Base-by-base conservation (phyloP, 2,329 filamentous ascomycete species). In the Penicillium sp. region DNA sequence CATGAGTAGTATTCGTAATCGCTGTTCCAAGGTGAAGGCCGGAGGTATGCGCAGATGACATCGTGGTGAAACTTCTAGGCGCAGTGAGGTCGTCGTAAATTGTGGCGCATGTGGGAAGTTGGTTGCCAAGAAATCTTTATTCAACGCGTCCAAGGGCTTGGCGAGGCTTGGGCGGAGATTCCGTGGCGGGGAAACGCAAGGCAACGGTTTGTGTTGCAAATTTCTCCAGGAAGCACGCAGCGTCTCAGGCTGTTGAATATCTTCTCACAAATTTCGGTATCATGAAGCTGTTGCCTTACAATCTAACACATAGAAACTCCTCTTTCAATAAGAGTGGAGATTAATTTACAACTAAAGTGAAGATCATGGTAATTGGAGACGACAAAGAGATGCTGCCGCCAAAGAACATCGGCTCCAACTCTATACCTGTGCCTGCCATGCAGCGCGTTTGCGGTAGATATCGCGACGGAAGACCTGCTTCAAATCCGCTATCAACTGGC, bases 391-490 rank as follows among this genome's bases (percentile, higher is more conserved):
- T 24, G 6, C 40, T 7, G 40, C 5, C 19, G 6, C 19, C 13
- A 7, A 6, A 43, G 11, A 4, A 6, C 13, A 2, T 24, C 13
- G 19, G 13, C 13, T 24, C n/a, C 6, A 43, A 13, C 13, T 18
- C 44, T 47, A 47, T 14, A 33, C 7, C 24, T 33, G 24, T n/a
- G 3, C 44, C 33, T 70, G 73, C 72, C 73, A 77, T n/a, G 55
- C 66, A 3, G 59, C 65, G 43, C 66, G 66, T 62, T 79, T 79
- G 3, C 67, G 69, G 54, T 81, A 82, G 4, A 82, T 68, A 59
- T 79, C 78, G 9, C 65, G 70, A 1, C 79, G 73, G 51, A 81
- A 81, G 0, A 66, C 71, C 58, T 81, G 72, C 70, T 81, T 82
- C 55, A 82, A 58, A 3, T 65, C 66, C 0, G 55, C 43, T 2